Evolutionary conservation across 1,139 yeast species (phyloP).

Genomic region (Entelexis sorbosivorans): DNA sequence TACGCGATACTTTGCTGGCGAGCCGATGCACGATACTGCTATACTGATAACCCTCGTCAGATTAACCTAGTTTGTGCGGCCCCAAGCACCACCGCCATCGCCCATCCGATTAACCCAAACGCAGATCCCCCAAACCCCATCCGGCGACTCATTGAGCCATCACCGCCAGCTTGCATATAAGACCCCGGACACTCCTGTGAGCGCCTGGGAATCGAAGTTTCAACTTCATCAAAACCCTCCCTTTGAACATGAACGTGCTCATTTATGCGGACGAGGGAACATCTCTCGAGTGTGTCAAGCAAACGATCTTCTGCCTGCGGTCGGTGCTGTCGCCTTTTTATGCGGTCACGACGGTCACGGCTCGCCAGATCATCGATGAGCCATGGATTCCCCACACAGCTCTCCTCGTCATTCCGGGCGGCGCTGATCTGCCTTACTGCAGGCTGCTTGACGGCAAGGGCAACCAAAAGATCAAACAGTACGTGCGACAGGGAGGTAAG

Average conservation of each 20-base stretch:
- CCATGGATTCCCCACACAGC: constrained; percentile 85
- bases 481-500: constrained; percentile 67
- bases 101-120: neutral
- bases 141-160: neutral
- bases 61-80: neutral
- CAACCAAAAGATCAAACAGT: constrained; percentile 48
- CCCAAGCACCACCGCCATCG: neutral
- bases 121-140: neutral
- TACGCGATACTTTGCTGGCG: neutral
- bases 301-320: constrained; percentile 66
- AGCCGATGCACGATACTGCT: neutral
- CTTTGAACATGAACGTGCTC: constrained; percentile 53
- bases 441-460: constrained; percentile 58
- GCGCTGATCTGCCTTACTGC: constrained; percentile 87
- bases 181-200: no score
- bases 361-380: constrained; percentile 53
- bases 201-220: no score
- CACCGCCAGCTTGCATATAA: neutral
- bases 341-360: constrained; percentile 66
- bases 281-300: constrained; percentile 74
- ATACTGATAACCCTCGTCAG: neutral
- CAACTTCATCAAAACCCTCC: no score
- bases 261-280: constrained; percentile 80
- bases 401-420: constrained; percentile 82
- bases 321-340: constrained; percentile 74